Evolutionary conservation across 139 green algal species (phyloP), one percentile per base, ranked within the genome.

Genomic region (Coelastrella sp.): DNA sequence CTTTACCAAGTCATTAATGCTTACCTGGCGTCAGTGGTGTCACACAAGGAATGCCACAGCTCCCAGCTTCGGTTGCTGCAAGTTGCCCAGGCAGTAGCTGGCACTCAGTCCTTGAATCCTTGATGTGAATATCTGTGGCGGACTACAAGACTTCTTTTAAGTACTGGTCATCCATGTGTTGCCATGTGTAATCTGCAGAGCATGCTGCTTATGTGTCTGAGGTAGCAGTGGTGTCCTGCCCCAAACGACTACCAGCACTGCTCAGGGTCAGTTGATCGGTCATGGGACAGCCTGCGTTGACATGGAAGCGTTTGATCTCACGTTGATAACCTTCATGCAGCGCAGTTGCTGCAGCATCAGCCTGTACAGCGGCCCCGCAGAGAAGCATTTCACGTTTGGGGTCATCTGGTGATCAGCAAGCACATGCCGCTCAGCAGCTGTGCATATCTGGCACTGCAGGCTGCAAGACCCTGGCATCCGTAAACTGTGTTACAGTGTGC

Each of bases 161-260:
- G 35, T 49, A 49, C 35, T 49, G 35, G 35, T 49, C 35, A 49
- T 49, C 35, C 35, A 49, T 49, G 35, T 49, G 35, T 49, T 49
- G 35, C 35, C 35, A 49, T 49, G 35, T 49, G 35, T 49, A 49
- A 49, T 49, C 35, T 84, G 85, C 85, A 91, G 88, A 91, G 57
- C 88, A 89, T 72, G 90, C 80, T 17, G 73, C 85, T 4, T 92
- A 92, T 25, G 22, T 93, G 12, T 87, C 75, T 35, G 90, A 93
- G 63, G 87, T 93, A 15, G 90, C 92, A 63, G 86, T 90, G 11
- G 87, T 93, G 86, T 57, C 89, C 0, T 88, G 89, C 24, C 92
- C 92, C 59, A 94, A 94, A 82, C 92, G 92, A 0, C 87, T 95
- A 56, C 80, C 82, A 24, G 80, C 91, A 8, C 84, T 94, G 8